A percentile compares a stretch with the other conserved stretches of the same genome.
Conservation (phyloP, 2,329 filamentous ascomycete genomes). For the Xylaria sp. region DNA sequence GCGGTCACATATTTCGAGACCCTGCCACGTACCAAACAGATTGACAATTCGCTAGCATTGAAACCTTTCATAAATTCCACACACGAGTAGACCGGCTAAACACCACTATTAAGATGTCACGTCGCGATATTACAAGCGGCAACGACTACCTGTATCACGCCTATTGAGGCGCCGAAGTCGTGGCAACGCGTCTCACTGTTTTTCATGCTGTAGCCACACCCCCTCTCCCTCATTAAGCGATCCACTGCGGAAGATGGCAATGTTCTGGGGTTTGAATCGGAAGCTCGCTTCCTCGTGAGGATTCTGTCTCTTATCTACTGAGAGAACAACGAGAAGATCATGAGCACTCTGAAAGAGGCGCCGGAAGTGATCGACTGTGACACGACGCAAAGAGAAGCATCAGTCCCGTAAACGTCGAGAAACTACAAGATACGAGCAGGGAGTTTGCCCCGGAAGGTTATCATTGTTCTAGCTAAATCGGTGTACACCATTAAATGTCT, state of each 20-base stretch:
- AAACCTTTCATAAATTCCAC: slow-evolving; percentile 10
- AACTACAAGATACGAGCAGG: neutral
- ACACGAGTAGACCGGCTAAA: slow-evolving; percentile 11
- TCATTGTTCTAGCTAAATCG: no score
- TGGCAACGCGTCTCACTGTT: neutral
- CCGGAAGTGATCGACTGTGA: neutral
- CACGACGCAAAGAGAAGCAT: neutral
- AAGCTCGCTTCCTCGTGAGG: neutral
- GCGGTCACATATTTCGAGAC: no score
- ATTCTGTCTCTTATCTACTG: neutral
- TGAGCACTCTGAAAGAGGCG: neutral
- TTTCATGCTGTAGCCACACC: neutral
- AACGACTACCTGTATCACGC: neutral
- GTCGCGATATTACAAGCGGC: neutral
- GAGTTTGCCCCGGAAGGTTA: slow-evolving; percentile 12
- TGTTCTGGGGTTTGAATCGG: neutral
- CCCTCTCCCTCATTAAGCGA: neutral
- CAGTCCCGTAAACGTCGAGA: neutral
- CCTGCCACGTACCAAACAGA: no score
- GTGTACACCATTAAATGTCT: no score
- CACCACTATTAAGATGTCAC: neutral
- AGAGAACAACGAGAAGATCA: neutral
- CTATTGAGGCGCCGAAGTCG: neutral
- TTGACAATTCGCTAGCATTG: slow-evolving; percentile 7
- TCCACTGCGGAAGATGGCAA: neutral